phyloP scores from a whole-genome alignment of 202 grass and related monocot genomes.

The Dendrocalamus latiflorus region DNA sequence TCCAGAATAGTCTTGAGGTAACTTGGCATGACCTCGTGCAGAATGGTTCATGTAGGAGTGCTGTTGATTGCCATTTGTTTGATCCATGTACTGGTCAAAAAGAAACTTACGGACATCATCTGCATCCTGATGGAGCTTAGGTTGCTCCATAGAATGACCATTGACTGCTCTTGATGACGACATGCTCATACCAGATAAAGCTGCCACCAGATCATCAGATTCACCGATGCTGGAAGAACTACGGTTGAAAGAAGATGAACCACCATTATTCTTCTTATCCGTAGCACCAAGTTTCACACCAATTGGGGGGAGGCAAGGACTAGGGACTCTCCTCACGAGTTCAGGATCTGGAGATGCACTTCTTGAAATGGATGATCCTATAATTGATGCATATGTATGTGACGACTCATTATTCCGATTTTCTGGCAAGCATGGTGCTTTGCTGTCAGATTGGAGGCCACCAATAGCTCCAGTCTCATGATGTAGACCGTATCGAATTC shows the following conservation, averaged over 20 bases:
- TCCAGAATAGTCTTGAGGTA: constrained; percentile 29
- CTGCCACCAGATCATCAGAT: constrained; percentile 57
- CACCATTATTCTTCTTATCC: constrained; percentile 55
- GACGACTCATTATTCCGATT: constrained; percentile 41
- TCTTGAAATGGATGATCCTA: constrained; percentile 64
- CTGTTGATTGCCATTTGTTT: constrained; percentile 37
- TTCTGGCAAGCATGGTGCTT: constrained; percentile 22
- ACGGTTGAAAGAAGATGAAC: constrained; percentile 53
- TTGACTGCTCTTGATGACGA: constrained; percentile 32
- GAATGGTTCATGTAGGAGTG: constrained; percentile 39
- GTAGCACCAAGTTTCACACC: constrained; percentile 60
- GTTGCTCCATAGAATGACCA: constrained; percentile 46
- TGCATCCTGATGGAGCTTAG: constrained; percentile 53
- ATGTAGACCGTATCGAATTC: constrained; percentile 19
- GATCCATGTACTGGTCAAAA: constrained; percentile 49
- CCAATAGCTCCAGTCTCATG: constrained; percentile 28
- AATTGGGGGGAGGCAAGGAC: constrained; percentile 55
- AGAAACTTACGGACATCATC: constrained; percentile 48
- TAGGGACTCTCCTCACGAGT: constrained; percentile 45
- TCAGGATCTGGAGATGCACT: constrained; percentile 63
- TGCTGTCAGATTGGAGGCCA: constrained; percentile 25
- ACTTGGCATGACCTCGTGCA: constrained; percentile 38
- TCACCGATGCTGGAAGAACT: constrained; percentile 46
- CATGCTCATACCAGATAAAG: constrained; percentile 75
- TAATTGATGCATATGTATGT: constrained; percentile 51